phyloP scores from a whole-genome alignment of 2,329 filamentous ascomycete species.

The Acrocalymma vagum region DNA sequence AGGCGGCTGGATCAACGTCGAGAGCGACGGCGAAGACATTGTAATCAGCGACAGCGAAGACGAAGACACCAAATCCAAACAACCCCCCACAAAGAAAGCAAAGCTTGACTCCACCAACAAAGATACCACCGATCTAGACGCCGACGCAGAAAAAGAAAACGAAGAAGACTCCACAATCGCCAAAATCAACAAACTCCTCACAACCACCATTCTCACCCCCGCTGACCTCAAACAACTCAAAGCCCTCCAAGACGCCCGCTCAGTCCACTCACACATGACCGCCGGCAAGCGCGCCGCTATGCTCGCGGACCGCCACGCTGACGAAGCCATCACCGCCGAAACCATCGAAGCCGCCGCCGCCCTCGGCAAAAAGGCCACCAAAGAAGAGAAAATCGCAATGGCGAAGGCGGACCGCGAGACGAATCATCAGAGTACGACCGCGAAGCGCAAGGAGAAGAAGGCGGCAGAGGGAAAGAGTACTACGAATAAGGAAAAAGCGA shows the following conservation, averaged over 20 bases:
- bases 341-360: constrained; percentile 89
- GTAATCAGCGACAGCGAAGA: constrained; percentile 78
- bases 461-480: constrained; percentile 90
- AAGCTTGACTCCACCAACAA: constrained; percentile 59
- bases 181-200: constrained; percentile 73
- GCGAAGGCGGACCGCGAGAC: constrained; percentile 84
- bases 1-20: constrained; percentile 92
- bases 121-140: constrained; percentile 51
- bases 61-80: constrained; percentile 56
- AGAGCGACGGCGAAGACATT: constrained; percentile 80
- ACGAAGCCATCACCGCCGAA: constrained; percentile 88
- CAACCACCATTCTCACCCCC: constrained; percentile 90
- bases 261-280: constrained; percentile 70
- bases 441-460: constrained; percentile 87
- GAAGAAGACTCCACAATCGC: constrained; percentile 37
- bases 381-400: constrained; percentile 86
- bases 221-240: constrained; percentile 95
- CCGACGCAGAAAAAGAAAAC: constrained; percentile 43
- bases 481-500: constrained; percentile 95
- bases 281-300: constrained; percentile 49
- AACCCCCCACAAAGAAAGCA: constrained; percentile 71
- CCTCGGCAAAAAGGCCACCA: constrained; percentile 81
- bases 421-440: constrained; percentile 86
- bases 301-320: constrained; percentile 69
- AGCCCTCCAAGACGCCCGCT: constrained; percentile 80